phyloP scores from a whole-genome alignment of 768 basidiomycete species.

The Serendipita sp. region DNA sequence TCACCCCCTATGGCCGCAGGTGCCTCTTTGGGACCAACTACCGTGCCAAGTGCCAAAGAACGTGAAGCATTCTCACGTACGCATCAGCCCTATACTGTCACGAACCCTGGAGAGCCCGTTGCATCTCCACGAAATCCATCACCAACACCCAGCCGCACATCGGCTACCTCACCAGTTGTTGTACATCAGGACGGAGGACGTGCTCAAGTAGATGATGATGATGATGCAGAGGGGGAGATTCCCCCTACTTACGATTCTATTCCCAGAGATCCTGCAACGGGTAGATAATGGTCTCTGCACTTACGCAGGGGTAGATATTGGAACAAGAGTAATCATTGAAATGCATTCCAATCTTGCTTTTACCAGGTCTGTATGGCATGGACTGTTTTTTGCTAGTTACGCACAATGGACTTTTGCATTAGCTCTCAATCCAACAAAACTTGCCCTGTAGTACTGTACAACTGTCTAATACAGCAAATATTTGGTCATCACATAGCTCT shows the following conservation, averaged over 20 bases:
- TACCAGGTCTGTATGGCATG: too few relatives aligned
- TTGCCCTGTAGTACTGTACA: too few relatives aligned
- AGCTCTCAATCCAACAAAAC: too few relatives aligned
- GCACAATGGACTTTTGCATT: too few relatives aligned
- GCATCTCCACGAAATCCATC: background rate
- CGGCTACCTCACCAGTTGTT: slow-evolving; percentile 6
- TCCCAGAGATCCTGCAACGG: slow-evolving; percentile 5
- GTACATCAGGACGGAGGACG: slow-evolving; percentile 12
- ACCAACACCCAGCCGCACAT: background rate
- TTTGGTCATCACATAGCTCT: too few relatives aligned
- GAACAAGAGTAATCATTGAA: too few relatives aligned
- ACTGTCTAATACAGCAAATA: too few relatives aligned
- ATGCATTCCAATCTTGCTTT: too few relatives aligned
- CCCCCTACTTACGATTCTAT: slow-evolving; percentile 12
- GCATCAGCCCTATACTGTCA: background rate
- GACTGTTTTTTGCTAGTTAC: too few relatives aligned
- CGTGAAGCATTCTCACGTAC: slow-evolving; percentile 1
- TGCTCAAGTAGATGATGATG: slow-evolving; percentile 1
- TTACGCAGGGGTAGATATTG: too few relatives aligned
- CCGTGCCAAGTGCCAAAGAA: background rate
- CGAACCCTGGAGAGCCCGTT: background rate
- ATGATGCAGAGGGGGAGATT: slow-evolving; percentile 8
- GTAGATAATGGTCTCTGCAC: background rate
- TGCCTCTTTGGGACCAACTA: background rate
- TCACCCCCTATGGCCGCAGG: background rate